Evolutionary conservation across 1,284 basidiomycete species (phyloP).

Genomic region (Pyrrhoderma noxium): DNA sequence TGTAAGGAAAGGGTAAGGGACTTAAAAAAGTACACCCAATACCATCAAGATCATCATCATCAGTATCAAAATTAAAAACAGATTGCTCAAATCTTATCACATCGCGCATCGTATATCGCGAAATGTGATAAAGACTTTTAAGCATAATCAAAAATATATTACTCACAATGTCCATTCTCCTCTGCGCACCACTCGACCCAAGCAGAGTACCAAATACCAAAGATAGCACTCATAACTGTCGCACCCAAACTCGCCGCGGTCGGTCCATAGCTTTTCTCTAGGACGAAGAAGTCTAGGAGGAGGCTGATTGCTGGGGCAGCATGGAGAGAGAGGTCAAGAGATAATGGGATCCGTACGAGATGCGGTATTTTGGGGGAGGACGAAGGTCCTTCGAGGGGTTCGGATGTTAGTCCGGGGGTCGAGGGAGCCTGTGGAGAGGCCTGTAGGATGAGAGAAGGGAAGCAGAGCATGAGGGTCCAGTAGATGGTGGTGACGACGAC

Average conservation of each 20-base stretch:
- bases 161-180: slow-evolving; percentile 58
- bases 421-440: too few relatives aligned
- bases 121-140: too few relatives aligned
- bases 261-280: slow-evolving; percentile 55
- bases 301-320: slow-evolving; percentile 54
- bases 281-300: slow-evolving; percentile 61
- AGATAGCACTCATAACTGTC: slow-evolving; percentile 35
- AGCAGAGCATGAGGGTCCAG: slow-evolving; percentile 51
- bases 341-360: slow-evolving; percentile 48
- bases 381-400: slow-evolving; percentile 28
- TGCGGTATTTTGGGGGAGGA: slow-evolving; percentile 30
- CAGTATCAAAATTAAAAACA: neutral
- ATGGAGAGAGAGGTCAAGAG: slow-evolving; percentile 62
- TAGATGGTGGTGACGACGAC: slow-evolving; percentile 68
- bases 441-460: slow-evolving; percentile 47
- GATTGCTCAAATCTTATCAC: too few relatives aligned
- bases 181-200: slow-evolving; percentile 68
- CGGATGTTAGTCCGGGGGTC: too few relatives aligned
- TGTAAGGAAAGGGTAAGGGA: slow-evolving; percentile 79
- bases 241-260: slow-evolving; percentile 39
- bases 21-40: slow-evolving; percentile 31
- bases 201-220: slow-evolving; percentile 46
- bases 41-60: too few relatives aligned
- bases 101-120: too few relatives aligned
- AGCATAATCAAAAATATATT: neutral